These are phyloP conservation scores for Phytophthora citricola DNA, from an alignment of 352 stramenopile species.

Conservation along the genomic window DNA sequence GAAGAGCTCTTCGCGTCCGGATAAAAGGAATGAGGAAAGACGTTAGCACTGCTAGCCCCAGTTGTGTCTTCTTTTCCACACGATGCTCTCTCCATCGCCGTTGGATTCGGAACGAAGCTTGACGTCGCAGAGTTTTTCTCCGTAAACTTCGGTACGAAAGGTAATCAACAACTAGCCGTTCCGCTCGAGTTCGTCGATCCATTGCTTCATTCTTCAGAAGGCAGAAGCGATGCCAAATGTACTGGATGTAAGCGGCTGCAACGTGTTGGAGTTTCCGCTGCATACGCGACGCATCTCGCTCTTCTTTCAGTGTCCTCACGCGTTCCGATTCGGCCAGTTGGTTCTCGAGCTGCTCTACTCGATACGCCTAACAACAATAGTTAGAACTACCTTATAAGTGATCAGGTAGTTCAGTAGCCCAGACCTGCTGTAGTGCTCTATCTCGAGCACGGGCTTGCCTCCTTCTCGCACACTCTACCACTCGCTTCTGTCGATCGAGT, in stretches of 20 bases:
- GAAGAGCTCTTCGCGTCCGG: conserved; percentile 18
- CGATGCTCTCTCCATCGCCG: conserved; percentile 32
- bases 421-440: conserved; percentile 62
- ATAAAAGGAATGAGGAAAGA: conserved; percentile 31
- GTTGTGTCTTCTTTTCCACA: conserved; percentile 8
- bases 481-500: conserved; percentile 55
- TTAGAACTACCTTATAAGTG: not conserved
- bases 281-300: conserved; percentile 66
- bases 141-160: conserved; percentile 23
- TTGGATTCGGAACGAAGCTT: conserved; percentile 50
- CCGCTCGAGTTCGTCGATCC: conserved; percentile 28
- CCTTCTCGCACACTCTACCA: conserved; percentile 65
- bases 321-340: conserved; percentile 53
- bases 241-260: conserved; percentile 74
- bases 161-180: conserved; percentile 45
- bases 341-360: conserved; percentile 52
- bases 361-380: conserved; percentile 39
- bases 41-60: conserved; percentile 22
- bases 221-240: conserved; percentile 53
- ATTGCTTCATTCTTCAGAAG: conserved; percentile 13
- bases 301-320: conserved; percentile 44
- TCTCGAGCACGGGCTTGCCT: conserved; percentile 58
- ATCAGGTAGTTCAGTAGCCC: not conserved
- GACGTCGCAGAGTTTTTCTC: conserved; percentile 19
- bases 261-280: conserved; percentile 65